Percentiles rank a stretch among this genome's conserved stretches.
Evolutionary conservation across 495 filamentous ascomycete species (phyloP).

Genomic region (Pyrenopolyporus hunteri): DNA sequence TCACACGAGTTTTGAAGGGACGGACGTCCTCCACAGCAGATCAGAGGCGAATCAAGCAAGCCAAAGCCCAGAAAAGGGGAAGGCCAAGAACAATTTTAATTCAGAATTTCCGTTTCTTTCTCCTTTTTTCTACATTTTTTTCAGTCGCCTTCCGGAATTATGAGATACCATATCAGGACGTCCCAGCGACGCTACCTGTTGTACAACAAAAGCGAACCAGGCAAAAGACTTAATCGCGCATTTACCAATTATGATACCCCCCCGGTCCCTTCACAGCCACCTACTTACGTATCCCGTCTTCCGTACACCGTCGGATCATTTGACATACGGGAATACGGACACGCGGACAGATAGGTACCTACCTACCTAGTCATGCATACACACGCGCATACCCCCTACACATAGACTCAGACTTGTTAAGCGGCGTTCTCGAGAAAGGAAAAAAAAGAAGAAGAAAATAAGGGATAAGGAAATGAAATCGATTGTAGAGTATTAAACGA

Average conservation of each 20-base stretch:
- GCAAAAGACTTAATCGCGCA: background rate
- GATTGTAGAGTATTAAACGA: too few relatives aligned
- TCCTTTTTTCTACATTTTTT: background rate
- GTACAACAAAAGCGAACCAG: constrained; percentile 18
- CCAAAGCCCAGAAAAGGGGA: constrained; percentile 4
- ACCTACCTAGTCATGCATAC: too few relatives aligned
- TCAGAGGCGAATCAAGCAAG: background rate
- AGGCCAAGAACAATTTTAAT: constrained; percentile 17
- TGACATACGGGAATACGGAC: constrained; percentile 8
- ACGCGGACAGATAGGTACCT: too few relatives aligned
- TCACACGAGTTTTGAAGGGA: background rate
- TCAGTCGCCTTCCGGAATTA: constrained; percentile 13
- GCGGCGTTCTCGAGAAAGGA: too few relatives aligned
- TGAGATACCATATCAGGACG: constrained; percentile 21
- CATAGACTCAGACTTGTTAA: too few relatives aligned
- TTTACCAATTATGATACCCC: constrained; percentile 22
- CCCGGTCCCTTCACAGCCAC: background rate
- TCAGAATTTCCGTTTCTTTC: constrained; percentile 7
- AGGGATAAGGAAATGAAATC: too few relatives aligned
- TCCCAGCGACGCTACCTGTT: background rate
- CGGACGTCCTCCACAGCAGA: background rate
- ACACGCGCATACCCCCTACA: too few relatives aligned
- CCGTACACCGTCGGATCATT: background rate
- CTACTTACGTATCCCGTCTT: background rate
- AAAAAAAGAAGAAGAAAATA: too few relatives aligned